Evolutionary conservation across 257 asterid species (phyloP), one percentile per base, ranked within the genome.

Genomic region (Solanum arcanum): DNA sequence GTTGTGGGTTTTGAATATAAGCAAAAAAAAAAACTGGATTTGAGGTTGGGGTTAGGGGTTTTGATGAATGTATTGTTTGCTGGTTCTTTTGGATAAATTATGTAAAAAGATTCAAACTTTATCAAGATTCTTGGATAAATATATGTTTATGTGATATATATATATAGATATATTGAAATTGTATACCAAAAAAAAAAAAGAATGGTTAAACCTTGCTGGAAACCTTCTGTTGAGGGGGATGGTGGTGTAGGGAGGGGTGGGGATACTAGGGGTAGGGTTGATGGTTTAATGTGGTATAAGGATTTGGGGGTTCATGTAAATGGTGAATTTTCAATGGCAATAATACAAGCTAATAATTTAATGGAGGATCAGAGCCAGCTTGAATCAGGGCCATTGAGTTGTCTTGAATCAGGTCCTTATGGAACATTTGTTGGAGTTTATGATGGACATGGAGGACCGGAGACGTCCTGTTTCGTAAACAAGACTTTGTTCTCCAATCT

Each of bases 401-500:
- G 87, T 7, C 92, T 92, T 47, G 92, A 85, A 85, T 92, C 98
- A 3, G 99, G 98, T 12, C 98, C 96, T 8, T 68, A 84, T 86
- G 99, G 99, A n/a, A 95, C 99, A 27, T 95, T 95, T 76, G 86
- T 97, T 46, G 99, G 99, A 52, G 96, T 97, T 46, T 95, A 95
- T 86, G 99, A 97, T 91, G 99, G 99, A n/a, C 99, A 97, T 89
- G 99, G 99, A 64, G 99, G 99, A 56, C 98, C 99, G 3, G 99
- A 97, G 93, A 88, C 99, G 5, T 86, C 99, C 13, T 94, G 99
- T 29, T 97, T 93, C 72, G 94, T 96, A 52, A 95, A 94, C 33
- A 93, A 93, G 15, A 91, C 69, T 87, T 88, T 97, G 60, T 97
- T 96, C 91, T 87, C 84, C 90, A 94, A 94, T 86, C 94, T 97